A percentile compares a stretch with the other conserved stretches of the same genome.
phyloP scores from a whole-genome alignment of 768 basidiomycete species.

The Collybia nuda region DNA sequence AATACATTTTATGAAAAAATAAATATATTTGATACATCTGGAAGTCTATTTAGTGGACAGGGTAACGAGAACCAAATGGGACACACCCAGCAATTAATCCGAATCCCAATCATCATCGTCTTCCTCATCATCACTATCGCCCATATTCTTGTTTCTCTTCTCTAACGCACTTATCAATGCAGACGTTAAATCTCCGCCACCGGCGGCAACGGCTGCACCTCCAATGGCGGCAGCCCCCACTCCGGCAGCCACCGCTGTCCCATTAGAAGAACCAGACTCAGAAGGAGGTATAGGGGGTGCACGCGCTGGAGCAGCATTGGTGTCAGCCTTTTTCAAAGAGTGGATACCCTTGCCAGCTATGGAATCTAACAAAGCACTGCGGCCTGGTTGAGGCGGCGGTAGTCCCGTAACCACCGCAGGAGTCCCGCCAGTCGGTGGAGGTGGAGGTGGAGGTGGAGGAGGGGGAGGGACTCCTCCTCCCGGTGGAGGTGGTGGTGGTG shows the following conservation, averaged over 20 bases:
- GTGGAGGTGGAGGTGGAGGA: slow-evolving; percentile 43
- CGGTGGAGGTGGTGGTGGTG: slow-evolving; percentile 25
- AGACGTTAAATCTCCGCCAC: slow-evolving; percentile 75
- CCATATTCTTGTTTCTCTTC: slow-evolving; percentile 83
- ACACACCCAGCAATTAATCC: slow-evolving; percentile 26
- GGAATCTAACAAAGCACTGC: slow-evolving; percentile 24
- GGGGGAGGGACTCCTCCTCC: slow-evolving; percentile 28
- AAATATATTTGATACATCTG: no score
- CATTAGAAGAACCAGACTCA: slow-evolving; percentile 18
- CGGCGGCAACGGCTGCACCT: slow-evolving; percentile 32
- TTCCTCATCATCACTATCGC: slow-evolving; percentile 82
- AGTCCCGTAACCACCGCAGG: slow-evolving; percentile 28
- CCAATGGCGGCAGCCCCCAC: slow-evolving; percentile 34
- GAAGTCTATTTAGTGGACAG: no score
- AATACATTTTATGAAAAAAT: no score
- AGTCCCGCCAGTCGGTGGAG: slow-evolving; percentile 21
- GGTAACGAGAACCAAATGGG: not conserved
- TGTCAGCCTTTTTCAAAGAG: slow-evolving; percentile 12
- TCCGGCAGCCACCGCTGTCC: slow-evolving; percentile 31
- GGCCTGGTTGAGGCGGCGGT: slow-evolving; percentile 58
- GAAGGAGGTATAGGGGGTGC: slow-evolving; percentile 11
- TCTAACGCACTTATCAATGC: slow-evolving; percentile 83
- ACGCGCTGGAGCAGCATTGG: slow-evolving; percentile 8
- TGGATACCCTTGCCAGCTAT: slow-evolving; percentile 14
- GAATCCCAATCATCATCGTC: slow-evolving; percentile 73